Evolutionary conservation across 2,329 filamentous ascomycete species (phyloP), one percentile per base, ranked within the genome.

Genomic region (Plenodomus lindquistii): DNA sequence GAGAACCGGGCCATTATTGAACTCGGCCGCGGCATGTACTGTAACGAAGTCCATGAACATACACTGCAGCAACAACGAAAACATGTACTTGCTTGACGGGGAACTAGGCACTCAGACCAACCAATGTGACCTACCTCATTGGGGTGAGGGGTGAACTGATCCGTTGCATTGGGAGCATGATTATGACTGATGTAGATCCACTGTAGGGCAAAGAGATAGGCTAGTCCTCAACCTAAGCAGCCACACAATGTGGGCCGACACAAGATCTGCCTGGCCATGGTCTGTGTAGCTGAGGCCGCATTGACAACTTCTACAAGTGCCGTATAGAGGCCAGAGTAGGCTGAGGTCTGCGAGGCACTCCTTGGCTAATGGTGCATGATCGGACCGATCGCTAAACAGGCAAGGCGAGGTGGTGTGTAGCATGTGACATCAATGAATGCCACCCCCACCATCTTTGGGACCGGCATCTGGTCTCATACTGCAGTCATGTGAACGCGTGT

Each of bases 341-440:
- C 2, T 39, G 37, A 24, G n/a, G 10, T 5, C 9, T 38, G 17
- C 37, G 18, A 38, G 18, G 11, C 37, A 11, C 21, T n/a, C n/a
- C 21, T 17, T 34, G 39, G 31, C n/a, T 15, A 34, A 39, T 27
- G 47, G 36, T 46, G 45, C 44, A 48, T 51, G 48, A 43, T 43
- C 41, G 41, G 22, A 27, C 39, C 31, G 39, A 19, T n/a, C 6
- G 21, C 42, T 8, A 40, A 52, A 52, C 20, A 44, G 48, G 52
- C 36, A 46, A 44, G 27, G 46, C 46, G 45, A 21, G 35, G 38
- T 46, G 15, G 37, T 24, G 21, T 21, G 31, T 44, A 48, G 50
- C 29, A 45, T 29, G 46, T 55, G 58, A 59, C 58, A 59, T 56
- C 57, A 15, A 15, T 8, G 27, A 24, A 31, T 61, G 58, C 54